Conservation (phyloP, 257 asterid genomes). For the Petrea volubilis region DNA sequence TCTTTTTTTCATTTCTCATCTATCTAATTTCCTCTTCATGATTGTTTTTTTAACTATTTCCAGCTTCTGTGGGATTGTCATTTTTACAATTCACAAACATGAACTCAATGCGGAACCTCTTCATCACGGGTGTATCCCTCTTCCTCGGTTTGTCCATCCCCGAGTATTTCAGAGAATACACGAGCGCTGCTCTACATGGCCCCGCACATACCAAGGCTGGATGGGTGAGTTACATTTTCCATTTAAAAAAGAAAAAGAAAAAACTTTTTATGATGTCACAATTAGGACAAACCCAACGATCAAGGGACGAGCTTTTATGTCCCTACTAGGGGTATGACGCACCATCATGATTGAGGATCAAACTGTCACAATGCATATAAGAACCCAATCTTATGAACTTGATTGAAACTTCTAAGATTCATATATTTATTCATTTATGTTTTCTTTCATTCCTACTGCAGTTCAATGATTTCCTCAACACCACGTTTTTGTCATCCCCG, state of each 20-base stretch:
- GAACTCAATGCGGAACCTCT: constrained; percentile 97
- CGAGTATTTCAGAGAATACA: constrained; percentile 90
- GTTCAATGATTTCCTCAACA: constrained; percentile 95
- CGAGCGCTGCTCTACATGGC: constrained; percentile 71
- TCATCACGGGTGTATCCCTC: constrained; percentile 80
- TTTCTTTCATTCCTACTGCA: constrained; percentile 32
- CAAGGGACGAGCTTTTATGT: not conserved
- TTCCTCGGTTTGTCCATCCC: constrained; percentile 93
- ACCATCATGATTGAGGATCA: too few species aligned
- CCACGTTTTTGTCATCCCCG: constrained; percentile 80
- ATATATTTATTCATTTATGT: not conserved
- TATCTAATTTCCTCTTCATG: not conserved
- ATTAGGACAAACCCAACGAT: too few species aligned
- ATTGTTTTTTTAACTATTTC: constrained; percentile 8
- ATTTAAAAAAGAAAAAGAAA: not conserved
- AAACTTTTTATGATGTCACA: too few species aligned
- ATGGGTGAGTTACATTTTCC: constrained; percentile 58
- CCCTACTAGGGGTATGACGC: too few species aligned
- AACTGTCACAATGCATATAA: too few species aligned
- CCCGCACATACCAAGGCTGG: constrained; percentile 94
- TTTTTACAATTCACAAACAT: constrained; percentile 95
- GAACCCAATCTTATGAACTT: too few species aligned
- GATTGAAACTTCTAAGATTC: too few species aligned
- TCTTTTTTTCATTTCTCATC: not conserved
- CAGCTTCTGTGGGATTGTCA: constrained; percentile 96